Conservation (phyloP, 129 eudicot genomes). For the Erigeron canadensis region DNA sequence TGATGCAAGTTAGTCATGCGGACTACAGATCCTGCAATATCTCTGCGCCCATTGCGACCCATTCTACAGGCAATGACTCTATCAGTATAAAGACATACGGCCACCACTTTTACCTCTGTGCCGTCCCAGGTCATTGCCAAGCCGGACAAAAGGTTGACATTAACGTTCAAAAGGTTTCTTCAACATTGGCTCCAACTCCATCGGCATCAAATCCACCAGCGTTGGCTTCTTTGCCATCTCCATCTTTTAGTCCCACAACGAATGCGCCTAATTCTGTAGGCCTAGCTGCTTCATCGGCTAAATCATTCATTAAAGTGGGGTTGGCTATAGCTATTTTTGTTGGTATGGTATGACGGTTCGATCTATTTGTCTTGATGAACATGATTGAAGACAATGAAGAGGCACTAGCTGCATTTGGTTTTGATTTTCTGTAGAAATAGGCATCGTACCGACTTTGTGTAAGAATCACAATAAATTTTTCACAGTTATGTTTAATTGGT, state of each 20-base stretch:
- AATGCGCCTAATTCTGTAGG: slow-evolving; percentile 33
- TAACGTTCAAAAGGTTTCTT: slow-evolving; percentile 43
- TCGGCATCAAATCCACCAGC: slow-evolving; percentile 27
- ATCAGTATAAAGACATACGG: slow-evolving; percentile 48
- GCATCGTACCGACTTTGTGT: not conserved
- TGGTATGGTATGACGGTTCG: slow-evolving; percentile 25
- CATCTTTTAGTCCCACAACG: slow-evolving; percentile 21
- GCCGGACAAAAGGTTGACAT: slow-evolving; percentile 85
- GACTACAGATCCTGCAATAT: slow-evolving; percentile 67
- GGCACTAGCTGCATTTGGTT: slow-evolving; percentile 10
- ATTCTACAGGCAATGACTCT: slow-evolving; percentile 72
- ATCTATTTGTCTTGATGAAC: not conserved
- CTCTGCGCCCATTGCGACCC: slow-evolving; percentile 66
- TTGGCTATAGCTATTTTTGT: slow-evolving; percentile 21
- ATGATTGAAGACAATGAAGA: slow-evolving; percentile 9
- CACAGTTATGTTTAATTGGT: not conserved
- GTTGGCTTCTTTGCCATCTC: slow-evolving; percentile 40
- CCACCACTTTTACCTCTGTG: slow-evolving; percentile 79
- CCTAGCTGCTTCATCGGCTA: slow-evolving; percentile 23
- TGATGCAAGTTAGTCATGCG: slow-evolving; percentile 83
- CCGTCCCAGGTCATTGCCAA: slow-evolving; percentile 93
- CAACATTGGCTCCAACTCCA: slow-evolving; percentile 44
- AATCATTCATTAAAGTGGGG: slow-evolving; percentile 20
- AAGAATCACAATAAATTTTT: slow-evolving; percentile 13
- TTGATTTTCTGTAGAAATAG: slow-evolving; percentile 22